Conservation (phyloP, 2,329 filamentous ascomycete genomes). For the Neonectria neomacrospora region DNA sequence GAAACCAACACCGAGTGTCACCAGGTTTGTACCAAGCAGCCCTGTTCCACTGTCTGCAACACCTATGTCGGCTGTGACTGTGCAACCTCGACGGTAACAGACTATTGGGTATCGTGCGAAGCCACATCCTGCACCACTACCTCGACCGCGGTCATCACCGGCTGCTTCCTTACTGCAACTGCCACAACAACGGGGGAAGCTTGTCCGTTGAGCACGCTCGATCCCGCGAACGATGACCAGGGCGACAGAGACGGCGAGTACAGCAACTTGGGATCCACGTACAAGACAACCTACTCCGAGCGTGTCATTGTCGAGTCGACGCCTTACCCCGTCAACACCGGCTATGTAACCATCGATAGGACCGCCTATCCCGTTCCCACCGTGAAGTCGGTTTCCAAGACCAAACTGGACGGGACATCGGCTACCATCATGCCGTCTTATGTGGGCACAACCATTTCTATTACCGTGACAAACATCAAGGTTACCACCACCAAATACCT, state of each 20-base stretch:
- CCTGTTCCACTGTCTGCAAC: conserved; percentile 24
- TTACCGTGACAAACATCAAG: conserved; percentile 12
- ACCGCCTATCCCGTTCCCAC: conserved; percentile 12
- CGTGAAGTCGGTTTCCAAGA: conserved; percentile 8
- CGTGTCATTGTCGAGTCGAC: conserved; percentile 14
- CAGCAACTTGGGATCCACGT: neutral
- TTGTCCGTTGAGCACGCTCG: neutral
- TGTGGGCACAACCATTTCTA: neutral
- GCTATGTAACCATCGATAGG: conserved; percentile 23
- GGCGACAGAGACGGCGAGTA: neutral
- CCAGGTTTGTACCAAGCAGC: conserved; percentile 23
- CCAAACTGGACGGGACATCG: conserved; percentile 1
- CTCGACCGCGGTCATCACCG: conserved; percentile 16
- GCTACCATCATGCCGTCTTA: neutral
- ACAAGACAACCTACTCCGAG: conserved; percentile 19
- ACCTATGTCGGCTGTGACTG: conserved; percentile 28
- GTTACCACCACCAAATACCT: neutral
- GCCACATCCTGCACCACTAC: conserved; percentile 20
- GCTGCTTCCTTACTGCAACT: conserved; percentile 22
- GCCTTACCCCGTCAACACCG: neutral
- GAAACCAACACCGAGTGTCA: conserved; percentile 29
- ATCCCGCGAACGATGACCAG: neutral
- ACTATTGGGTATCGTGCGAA: conserved; percentile 28
- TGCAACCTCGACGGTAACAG: conserved; percentile 21
- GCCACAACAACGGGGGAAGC: conserved; percentile 14